Base-by-base conservation (phyloP, 306 rosid species). In the Hippophae gyantsensis region DNA sequence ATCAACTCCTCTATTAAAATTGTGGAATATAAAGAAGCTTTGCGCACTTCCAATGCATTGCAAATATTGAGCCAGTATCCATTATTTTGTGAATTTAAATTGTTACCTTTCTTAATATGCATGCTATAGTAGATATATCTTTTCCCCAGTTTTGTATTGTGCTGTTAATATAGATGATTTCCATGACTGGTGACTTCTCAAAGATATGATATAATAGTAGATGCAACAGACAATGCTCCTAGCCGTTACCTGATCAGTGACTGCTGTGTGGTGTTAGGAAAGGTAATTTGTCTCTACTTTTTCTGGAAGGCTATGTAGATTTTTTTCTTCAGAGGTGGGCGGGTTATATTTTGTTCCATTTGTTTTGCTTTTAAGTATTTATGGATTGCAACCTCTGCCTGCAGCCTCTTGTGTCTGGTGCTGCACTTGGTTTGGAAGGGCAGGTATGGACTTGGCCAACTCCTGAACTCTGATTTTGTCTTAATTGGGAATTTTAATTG, bases 351-450 rank as follows among this genome's bases (percentile, higher is more conserved):
- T 32, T 32, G 5, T 32, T 4, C 38, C 38, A 9, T 43, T 6
- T 43, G 5, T 42, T 26, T 26, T 26, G 0, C 49, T 43, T 58
- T 12, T 32, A 5, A 50, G 56, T 61, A 63, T 40, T 82, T 65
- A 74, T 69, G 68, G 73, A 27, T 61, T 38, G 7, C 0, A 80
- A 14, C 79, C 56, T 54, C 55, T 47, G 51, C 48, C 41, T 77
- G 83, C 89, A 92, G 99, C 96, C 99, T 74, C 96, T 92, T 60
- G 99, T 92, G 54, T 92, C 96, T 54, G 99, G 99, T 73, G 99
- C 96, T 51, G 99, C 99, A 0, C 55, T 92, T 52, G 99, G 99
- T 76, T 65, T 92, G 79, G 99, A 92, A 83, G 99, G 99, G 69
- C 99, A 92, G 99, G 99, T 92, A 80, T 6, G 61, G 8, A 1